A percentile compares a stretch with the other conserved stretches of the same genome.
phyloP scores from a whole-genome alignment of 805 yeast species.

The Starmerella lactis-condensi region DNA sequence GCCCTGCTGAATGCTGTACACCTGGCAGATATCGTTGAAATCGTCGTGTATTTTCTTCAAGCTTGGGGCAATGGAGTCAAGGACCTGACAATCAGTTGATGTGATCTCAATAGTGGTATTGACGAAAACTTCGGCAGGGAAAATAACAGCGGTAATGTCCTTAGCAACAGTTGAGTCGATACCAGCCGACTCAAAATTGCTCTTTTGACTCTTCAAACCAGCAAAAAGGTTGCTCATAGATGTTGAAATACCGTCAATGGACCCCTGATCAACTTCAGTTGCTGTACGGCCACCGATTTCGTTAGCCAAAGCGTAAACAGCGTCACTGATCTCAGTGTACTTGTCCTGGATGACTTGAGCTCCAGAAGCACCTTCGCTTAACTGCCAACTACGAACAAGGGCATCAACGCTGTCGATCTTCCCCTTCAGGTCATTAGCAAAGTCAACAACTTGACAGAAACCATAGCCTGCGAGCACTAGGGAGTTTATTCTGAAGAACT shows the following conservation, averaged over 20 bases:
- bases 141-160: slow-evolving; percentile 14
- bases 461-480: too few relatives aligned
- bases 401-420: slow-evolving; percentile 8
- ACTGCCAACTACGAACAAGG: slow-evolving; percentile 8
- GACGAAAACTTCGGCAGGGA: slow-evolving; percentile 15
- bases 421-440: too few relatives aligned
- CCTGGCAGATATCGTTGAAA: slow-evolving; percentile 10
- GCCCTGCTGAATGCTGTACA: slow-evolving; percentile 10
- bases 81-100: slow-evolving; percentile 8
- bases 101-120: slow-evolving; percentile 11
- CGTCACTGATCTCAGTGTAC: slow-evolving; percentile 13
- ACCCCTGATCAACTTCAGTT: slow-evolving; percentile 8
- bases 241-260: slow-evolving; percentile 7
- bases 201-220: slow-evolving; percentile 16
- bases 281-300: slow-evolving; percentile 7
- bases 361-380: slow-evolving; percentile 17
- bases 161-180: slow-evolving; percentile 14
- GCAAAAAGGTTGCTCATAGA: slow-evolving; percentile 13
- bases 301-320: slow-evolving; percentile 11
- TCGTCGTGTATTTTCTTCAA: slow-evolving; percentile 9
- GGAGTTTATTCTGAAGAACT: too few relatives aligned
- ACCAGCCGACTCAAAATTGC: slow-evolving; percentile 16
- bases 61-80: slow-evolving; percentile 7
- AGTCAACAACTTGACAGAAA: too few relatives aligned
- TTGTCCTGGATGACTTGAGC: slow-evolving; percentile 19